These are phyloP conservation scores for Trypanosoma congolense DNA, from an alignment of 208 protist genomes.

Conservation along the genomic window DNA sequence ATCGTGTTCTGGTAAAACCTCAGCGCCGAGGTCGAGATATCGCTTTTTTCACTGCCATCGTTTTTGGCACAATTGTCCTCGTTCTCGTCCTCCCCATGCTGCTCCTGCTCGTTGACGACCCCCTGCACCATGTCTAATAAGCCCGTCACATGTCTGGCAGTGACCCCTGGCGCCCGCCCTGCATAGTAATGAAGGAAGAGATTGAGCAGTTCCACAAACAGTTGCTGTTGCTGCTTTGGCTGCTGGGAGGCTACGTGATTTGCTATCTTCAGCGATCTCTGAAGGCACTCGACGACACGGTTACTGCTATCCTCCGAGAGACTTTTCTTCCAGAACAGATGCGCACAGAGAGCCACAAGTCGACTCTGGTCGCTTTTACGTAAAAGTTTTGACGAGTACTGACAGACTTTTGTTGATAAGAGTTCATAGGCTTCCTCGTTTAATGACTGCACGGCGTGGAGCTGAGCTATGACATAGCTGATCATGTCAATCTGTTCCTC, in stretches of 20 bases:
- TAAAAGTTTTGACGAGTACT: constrained; percentile 88
- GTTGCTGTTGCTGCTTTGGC: constrained; percentile 56
- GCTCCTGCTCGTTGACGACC: constrained; percentile 17
- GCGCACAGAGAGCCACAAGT: constrained; percentile 65
- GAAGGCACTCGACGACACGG: constrained; percentile 89
- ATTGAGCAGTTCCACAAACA: constrained; percentile 96
- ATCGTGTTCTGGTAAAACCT: constrained; percentile 66
- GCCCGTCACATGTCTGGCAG: constrained; percentile 41
- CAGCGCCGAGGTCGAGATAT: constrained; percentile 24
- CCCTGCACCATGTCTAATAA: constrained; percentile 58
- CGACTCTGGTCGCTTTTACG: constrained; percentile 91
- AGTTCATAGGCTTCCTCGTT: constrained; percentile 91
- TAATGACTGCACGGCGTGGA: constrained; percentile 42
- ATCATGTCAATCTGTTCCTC: constrained; percentile 82
- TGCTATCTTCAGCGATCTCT: constrained; percentile 90
- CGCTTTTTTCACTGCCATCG: constrained; percentile 6
- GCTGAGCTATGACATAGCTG: constrained; percentile 58
- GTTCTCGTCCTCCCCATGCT: constrained; percentile 3
- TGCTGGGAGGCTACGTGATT: constrained; percentile 55
- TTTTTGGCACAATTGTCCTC: constrained; percentile 4
- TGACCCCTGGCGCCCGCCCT: constrained; percentile 53
- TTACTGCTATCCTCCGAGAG: constrained; percentile 56
- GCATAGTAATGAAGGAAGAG: constrained; percentile 92
- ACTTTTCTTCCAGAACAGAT: constrained; percentile 86
- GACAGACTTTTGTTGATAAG: constrained; percentile 83